Base-by-base conservation (phyloP, 768 basidiomycete genomes). In the Lentinula sp. region DNA sequence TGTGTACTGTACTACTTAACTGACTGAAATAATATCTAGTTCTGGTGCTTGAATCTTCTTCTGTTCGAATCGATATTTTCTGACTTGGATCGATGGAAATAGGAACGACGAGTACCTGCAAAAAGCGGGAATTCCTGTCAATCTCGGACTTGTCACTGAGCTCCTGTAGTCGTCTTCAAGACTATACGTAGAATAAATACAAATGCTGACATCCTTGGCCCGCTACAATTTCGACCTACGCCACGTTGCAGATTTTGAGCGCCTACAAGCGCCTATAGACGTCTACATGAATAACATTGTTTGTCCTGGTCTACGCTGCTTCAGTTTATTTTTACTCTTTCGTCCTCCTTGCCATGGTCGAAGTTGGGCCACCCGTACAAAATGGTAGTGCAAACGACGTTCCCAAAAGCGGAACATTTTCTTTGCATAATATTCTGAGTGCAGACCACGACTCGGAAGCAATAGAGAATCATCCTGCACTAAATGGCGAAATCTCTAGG, bases 351-450 rank as follows among this genome's bases (percentile, higher is more conserved):
- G 6, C 9, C 20, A 48, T 48, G 46, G 20, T 48, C 20, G 46
- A 48, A 48, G 46, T 20, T 48, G 20, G 46, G 20, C 46, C 46
- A 48, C 46, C 46, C 16, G 16, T 48, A 48, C 46, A 48, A 20
- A 48, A 23, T 20, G 46, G 46, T 8, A 23, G 46, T 4, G 37
- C 2, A 39, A 16, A 45, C 15, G 43, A 13, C 16, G n/a, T 20
- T 23, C 7, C 18, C 23, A 41, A 2, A 20, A 57, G 45, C 20
- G 56, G 56, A 33, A 28, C 16, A 8, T 86, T 90, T 66, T 87
- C 87, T 35, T 79, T 91, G 41, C 81, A 85, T 69, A 87, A 86
- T 65, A 91, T 91, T 67, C 81, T 91, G 55, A 73, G 84, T 54
- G 75, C 83, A 61, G 76, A 86, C 63, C 84, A 87, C 69, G 53